Conservation (phyloP, 352 stramenopile species). For the Pythium aphanidermatum region DNA sequence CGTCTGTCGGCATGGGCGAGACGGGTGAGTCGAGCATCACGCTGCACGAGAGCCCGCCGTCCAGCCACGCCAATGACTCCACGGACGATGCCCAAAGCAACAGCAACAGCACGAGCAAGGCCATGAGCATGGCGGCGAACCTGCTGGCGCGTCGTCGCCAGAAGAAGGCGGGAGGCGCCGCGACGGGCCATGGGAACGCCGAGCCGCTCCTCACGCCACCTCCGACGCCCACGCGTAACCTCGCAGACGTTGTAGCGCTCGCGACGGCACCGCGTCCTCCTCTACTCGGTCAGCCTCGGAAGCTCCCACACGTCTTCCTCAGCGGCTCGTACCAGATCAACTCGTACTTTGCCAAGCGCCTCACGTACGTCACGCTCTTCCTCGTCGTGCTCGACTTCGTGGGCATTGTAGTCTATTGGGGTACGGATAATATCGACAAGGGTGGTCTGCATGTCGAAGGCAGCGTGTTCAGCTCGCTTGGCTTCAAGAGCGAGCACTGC, state of each 20-base stretch:
- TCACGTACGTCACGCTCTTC: constrained; percentile 41
- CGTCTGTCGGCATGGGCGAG: neutral
- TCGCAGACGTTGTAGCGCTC: constrained; percentile 19
- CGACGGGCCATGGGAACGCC: neutral
- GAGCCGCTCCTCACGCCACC: constrained; percentile 5
- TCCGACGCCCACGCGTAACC: constrained; percentile 16
- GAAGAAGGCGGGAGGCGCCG: constrained; percentile 1
- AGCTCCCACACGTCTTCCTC: constrained; percentile 39
- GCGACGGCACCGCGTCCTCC: constrained; percentile 6
- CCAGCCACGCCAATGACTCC: neutral
- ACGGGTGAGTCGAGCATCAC: constrained; percentile 14
- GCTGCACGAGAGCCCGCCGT: constrained; percentile 20
- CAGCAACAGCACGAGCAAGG: neutral
- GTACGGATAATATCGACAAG: constrained; percentile 22
- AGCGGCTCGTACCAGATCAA: constrained; percentile 50
- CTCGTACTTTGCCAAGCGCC: constrained; percentile 74
- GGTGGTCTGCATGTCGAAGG: constrained; percentile 48
- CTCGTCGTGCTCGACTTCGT: constrained; percentile 31
- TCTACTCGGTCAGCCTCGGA: constrained; percentile 28
- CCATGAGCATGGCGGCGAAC: neutral
- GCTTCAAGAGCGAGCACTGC: constrained; percentile 33
- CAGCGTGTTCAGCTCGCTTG: constrained; percentile 29
- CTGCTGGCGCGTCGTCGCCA: constrained; percentile 9
- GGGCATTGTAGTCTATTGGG: constrained; percentile 49
- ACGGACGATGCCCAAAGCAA: neutral